A percentile compares a stretch with the other conserved stretches of the same genome.
phyloP scores from a whole-genome alignment of 331 rosid genomes.

The Quercus phellos region DNA sequence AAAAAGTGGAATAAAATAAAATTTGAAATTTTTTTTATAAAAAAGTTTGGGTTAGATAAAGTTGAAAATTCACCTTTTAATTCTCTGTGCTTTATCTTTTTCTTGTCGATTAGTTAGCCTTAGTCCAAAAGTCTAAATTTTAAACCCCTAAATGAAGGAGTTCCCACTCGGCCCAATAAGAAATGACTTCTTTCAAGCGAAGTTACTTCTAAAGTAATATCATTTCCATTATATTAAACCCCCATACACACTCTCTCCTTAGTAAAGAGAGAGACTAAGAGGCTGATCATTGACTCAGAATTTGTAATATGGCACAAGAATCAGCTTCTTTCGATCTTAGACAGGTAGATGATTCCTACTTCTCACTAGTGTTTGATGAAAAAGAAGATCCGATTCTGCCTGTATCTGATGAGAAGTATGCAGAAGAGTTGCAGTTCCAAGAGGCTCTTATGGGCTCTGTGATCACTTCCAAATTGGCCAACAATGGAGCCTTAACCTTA shows the following conservation, averaged over 20 bases:
- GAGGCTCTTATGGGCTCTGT: slow-evolving; percentile 32
- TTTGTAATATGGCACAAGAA: slow-evolving; percentile 15
- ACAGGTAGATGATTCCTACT: slow-evolving; percentile 28
- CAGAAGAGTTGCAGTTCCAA: slow-evolving; percentile 30
- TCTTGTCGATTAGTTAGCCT: no score
- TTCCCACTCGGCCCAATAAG: not conserved
- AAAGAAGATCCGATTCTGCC: slow-evolving; percentile 3
- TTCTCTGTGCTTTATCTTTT: no score
- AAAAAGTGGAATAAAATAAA: not conserved
- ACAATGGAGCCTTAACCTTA: not conserved
- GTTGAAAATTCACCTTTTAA: no score
- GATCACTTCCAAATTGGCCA: not conserved
- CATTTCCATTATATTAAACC: not conserved
- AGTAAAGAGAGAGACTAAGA: not conserved
- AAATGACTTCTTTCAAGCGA: not conserved
- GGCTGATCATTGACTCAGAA: not conserved
- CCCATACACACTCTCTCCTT: not conserved
- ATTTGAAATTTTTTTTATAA: not conserved
- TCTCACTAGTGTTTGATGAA: slow-evolving; percentile 27
- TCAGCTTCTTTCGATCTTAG: not conserved
- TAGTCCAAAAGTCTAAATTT: not conserved
- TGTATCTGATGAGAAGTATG: slow-evolving; percentile 28
- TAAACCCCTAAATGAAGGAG: not conserved
- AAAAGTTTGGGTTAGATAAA: no score
- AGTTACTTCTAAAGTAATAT: not conserved